Evolutionary conservation across 768 basidiomycete species (phyloP).

Genomic region (Boletus tylopilopsis): DNA sequence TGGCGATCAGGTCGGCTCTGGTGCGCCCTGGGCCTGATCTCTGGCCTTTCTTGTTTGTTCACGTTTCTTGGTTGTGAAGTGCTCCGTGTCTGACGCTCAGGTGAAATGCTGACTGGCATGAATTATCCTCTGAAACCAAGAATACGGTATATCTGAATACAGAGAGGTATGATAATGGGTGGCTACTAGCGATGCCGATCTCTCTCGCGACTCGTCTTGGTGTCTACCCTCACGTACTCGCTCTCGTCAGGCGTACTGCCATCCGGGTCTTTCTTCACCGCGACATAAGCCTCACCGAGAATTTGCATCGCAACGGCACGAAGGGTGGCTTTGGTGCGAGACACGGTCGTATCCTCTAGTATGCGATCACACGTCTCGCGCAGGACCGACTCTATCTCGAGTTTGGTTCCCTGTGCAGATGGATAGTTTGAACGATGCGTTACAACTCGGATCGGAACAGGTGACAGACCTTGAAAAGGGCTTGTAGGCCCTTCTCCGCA

Average conservation of each 20-base stretch:
- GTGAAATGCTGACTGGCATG: too few species aligned
- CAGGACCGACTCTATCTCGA: slow-evolving; percentile 86
- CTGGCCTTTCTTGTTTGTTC: too few species aligned
- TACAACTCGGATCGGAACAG: background rate
- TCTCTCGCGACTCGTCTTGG: slow-evolving; percentile 56
- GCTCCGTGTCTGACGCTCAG: too few species aligned
- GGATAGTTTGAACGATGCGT: background rate
- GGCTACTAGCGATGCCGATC: slow-evolving; percentile 31
- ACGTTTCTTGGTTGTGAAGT: too few species aligned
- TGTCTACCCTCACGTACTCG: slow-evolving; percentile 83
- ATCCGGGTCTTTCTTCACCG: slow-evolving; percentile 61
- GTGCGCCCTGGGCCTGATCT: too few species aligned
- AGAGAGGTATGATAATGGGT: background rate
- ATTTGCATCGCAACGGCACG: slow-evolving; percentile 82
- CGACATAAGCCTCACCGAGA: slow-evolving; percentile 74
- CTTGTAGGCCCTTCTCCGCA: slow-evolving; percentile 88
- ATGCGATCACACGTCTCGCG: slow-evolving; percentile 86
- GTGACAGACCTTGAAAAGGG: slow-evolving; percentile 75
- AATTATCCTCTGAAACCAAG: slow-evolving; percentile 3
- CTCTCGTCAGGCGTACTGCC: slow-evolving; percentile 47
- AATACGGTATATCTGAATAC: slow-evolving; percentile 9
- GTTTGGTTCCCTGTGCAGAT: slow-evolving; percentile 79
- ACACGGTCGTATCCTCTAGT: slow-evolving; percentile 52
- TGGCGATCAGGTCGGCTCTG: too few species aligned
- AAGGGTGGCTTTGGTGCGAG: slow-evolving; percentile 57